Evolutionary conservation across 2,329 filamentous ascomycete genomes (phyloP).

Genomic region (Xylaria sp.): DNA sequence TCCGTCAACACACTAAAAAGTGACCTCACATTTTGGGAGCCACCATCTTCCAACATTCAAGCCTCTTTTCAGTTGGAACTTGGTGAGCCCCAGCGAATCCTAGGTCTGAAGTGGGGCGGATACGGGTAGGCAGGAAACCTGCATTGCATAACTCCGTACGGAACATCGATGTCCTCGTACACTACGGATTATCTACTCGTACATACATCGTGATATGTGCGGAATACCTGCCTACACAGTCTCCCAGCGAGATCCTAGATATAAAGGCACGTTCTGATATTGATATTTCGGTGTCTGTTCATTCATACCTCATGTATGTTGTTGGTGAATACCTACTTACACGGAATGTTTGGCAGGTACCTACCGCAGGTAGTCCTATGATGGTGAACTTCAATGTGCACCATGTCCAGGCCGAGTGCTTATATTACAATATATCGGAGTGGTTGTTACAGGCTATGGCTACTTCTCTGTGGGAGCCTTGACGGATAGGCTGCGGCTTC

Average conservation of each 20-base stretch:
- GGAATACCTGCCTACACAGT: too few species aligned
- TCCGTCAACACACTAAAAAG: neutral
- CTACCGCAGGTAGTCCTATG: neutral
- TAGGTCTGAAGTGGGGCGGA: too few species aligned
- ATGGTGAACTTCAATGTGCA: neutral
- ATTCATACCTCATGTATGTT: neutral
- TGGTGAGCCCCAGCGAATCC: too few species aligned
- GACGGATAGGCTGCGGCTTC: neutral
- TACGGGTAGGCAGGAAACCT: too few species aligned
- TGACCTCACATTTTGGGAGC: neutral
- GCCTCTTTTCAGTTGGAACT: neutral
- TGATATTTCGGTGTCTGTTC: neutral
- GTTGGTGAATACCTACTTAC: neutral
- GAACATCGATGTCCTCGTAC: too few species aligned
- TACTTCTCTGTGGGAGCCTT: neutral
- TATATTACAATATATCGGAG: neutral
- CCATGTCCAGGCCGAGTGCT: neutral
- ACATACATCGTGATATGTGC: too few species aligned
- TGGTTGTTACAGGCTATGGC: neutral
- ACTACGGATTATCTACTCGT: too few species aligned
- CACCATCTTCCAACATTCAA: neutral
- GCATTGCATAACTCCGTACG: too few species aligned
- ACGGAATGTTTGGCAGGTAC: neutral
- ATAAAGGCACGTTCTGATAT: neutral
- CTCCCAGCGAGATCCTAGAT: neutral